phyloP scores from a whole-genome alignment of 441 rosid species.

The Omphalea diandra region DNA sequence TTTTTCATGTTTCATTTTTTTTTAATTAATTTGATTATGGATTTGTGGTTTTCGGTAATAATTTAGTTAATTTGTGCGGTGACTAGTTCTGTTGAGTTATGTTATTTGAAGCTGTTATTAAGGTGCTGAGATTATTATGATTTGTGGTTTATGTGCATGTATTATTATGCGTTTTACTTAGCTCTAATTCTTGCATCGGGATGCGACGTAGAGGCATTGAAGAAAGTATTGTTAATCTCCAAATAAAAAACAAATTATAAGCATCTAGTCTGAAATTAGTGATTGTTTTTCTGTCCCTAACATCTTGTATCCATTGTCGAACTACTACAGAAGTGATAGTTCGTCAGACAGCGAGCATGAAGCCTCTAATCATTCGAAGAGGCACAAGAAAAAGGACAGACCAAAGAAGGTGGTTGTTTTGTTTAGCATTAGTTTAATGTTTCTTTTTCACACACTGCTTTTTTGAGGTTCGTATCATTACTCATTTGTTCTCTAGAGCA shows the following conservation, averaged over 20 bases:
- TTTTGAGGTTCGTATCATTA: slow-evolving; percentile 18
- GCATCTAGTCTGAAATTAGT: neutral
- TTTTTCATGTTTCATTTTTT: no score
- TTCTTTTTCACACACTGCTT: neutral
- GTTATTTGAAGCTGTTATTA: no score
- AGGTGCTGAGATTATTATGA: no score
- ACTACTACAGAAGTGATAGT: slow-evolving; percentile 35
- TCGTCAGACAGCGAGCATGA: slow-evolving; percentile 64
- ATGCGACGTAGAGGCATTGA: no score
- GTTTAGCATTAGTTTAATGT: neutral
- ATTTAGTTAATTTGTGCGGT: neutral
- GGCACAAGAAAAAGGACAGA: slow-evolving; percentile 67
- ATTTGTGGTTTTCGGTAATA: neutral
- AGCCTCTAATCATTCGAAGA: slow-evolving; percentile 49
- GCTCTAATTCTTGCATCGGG: no score
- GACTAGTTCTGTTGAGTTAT: neutral
- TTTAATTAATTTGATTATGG: no score
- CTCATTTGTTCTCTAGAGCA: slow-evolving; percentile 39
- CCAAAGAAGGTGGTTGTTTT: slow-evolving; percentile 61
- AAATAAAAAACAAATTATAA: no score
- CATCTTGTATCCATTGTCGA: neutral
- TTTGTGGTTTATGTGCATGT: no score
- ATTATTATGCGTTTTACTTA: no score
- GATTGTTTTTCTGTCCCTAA: neutral
- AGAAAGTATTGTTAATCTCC: neutral